phyloP scores from a whole-genome alignment of 192 early-diverging fungal genomes.

The Podila horticola region DNA sequence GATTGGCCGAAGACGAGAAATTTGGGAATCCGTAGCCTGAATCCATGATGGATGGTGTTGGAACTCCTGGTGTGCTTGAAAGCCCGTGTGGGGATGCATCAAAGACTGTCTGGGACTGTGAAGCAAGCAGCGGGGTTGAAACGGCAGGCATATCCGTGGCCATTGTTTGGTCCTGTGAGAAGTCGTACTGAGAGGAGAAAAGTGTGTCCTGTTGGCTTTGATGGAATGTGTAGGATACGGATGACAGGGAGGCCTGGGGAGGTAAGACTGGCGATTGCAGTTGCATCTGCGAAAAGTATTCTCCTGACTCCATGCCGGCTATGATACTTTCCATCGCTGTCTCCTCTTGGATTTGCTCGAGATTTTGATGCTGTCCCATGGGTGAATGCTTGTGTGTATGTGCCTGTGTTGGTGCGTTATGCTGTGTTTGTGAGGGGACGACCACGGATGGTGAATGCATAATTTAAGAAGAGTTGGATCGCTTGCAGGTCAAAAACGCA shows the following conservation, averaged over 20 bases:
- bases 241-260: constrained; percentile 12
- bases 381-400: constrained; percentile 14
- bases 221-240: constrained; percentile 9
- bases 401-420: background rate
- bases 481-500: background rate
- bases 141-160: constrained; percentile 1
- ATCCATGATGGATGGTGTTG: constrained; percentile 11
- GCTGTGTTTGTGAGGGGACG: constrained; percentile 8
- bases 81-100: constrained; percentile 14
- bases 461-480: background rate
- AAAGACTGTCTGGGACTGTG: constrained; percentile 30
- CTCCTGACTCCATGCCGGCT: constrained; percentile 45
- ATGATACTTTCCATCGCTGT: constrained; percentile 41
- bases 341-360: constrained; percentile 43
- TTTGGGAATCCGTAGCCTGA: constrained; percentile 17
- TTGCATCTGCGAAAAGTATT: constrained; percentile 43
- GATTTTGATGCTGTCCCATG: constrained; percentile 46
- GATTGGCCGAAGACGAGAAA: constrained; percentile 33
- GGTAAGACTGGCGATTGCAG: constrained; percentile 42
- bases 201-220: constrained; percentile 21
- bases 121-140: constrained; percentile 37
- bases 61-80: constrained; percentile 9
- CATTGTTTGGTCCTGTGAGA: background rate
- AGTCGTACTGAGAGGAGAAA: constrained; percentile 20
- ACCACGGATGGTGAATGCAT: constrained; percentile 4